Evolutionary conservation across 2,329 filamentous ascomycete species (phyloP), one percentile per base, ranked within the genome.

Genomic region (Xylaria sp.): DNA sequence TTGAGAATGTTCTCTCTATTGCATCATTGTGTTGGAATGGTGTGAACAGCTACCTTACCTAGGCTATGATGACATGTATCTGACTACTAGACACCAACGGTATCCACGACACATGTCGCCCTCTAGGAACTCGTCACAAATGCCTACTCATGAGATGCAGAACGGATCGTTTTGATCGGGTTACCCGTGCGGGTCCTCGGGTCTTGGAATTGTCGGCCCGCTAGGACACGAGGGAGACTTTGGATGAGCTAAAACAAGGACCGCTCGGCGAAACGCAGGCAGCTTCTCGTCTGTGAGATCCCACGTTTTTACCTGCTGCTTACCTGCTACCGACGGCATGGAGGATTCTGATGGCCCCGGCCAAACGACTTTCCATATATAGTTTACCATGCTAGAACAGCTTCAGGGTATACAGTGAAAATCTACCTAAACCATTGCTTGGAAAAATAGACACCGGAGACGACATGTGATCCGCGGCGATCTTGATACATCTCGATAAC

Each of bases 201-300:
- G 49, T 54, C 54, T 53, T 54, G 12, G 35, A 54, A 50, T 23
- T 35, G 47, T 55, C 60, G 55, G 23, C 42, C 50, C 38, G 38
- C n/a, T n/a, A n/a, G n/a, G n/a, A n/a, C n/a, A n/a, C n/a, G n/a
- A n/a, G n/a, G n/a, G n/a, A n/a, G n/a, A n/a, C n/a, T n/a, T n/a
- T n/a, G n/a, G n/a, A n/a, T n/a, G 49, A 50, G 49, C 60, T 58
- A 58, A 54, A 62, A 62, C 60, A 58, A 4, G 49, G 31, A 33
- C 49, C 15, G 33, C 40, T 21, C 2, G 42, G 49, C 42, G 49
- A 54, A 59, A 63, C 55, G 38, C 53, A 23, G 33, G n/a, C 3
- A 15, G 23, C 45, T 3, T 6, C 14, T 28, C 8, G 12, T 50
- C 15, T 38, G 14, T 17, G 31, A 43, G 43, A 15, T 45, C 43